These are phyloP conservation scores for Auriculariales sp. DNA, from an alignment of 768 basidiomycete genomes.

Conservation along the genomic window DNA sequence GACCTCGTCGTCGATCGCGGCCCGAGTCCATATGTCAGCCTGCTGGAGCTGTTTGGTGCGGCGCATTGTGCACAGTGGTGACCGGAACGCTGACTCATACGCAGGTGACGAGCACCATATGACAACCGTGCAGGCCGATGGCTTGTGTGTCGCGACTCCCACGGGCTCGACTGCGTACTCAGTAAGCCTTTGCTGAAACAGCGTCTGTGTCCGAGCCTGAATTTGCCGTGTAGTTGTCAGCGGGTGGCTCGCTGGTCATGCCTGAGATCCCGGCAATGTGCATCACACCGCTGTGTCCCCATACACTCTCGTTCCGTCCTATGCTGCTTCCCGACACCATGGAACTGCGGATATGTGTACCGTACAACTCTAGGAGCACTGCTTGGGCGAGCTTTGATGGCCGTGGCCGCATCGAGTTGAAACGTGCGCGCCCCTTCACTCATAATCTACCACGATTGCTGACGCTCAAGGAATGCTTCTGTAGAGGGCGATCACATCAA, in stretches of 20 bases:
- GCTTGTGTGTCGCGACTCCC: slow-evolving; percentile 85
- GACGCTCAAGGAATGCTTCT: slow-evolving; percentile 2
- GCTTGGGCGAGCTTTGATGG: slow-evolving; percentile 99
- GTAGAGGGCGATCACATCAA: slow-evolving; percentile 99
- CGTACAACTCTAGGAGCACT: slow-evolving; percentile 93
- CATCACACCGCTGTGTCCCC: slow-evolving; percentile 96
- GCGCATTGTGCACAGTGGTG: slow-evolving; percentile 6
- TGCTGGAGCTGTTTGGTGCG: slow-evolving; percentile 91
- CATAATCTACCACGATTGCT: slow-evolving; percentile 5
- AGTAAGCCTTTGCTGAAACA: slow-evolving; percentile 14
- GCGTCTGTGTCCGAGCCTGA: slow-evolving; percentile 7
- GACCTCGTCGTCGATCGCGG: slow-evolving; percentile 97
- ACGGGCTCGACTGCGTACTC: slow-evolving; percentile 99
- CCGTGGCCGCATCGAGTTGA: slow-evolving; percentile 86
- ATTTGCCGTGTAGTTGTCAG: slow-evolving; percentile 48
- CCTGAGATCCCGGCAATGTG: slow-evolving; percentile 94
- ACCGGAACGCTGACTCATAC: slow-evolving; percentile 8
- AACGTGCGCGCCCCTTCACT: slow-evolving; percentile 46
- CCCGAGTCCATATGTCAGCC: slow-evolving; percentile 92
- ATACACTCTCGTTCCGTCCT: slow-evolving; percentile 94
- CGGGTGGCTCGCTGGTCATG: slow-evolving; percentile 93
- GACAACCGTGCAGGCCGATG: slow-evolving; percentile 98
- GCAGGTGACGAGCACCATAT: slow-evolving; percentile 96
- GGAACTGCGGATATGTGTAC: slow-evolving; percentile 97
- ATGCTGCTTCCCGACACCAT: slow-evolving; percentile 98